Evolutionary conservation across 176 grass and related monocot genomes (phyloP).

Genomic region (Raddia distichophylla): DNA sequence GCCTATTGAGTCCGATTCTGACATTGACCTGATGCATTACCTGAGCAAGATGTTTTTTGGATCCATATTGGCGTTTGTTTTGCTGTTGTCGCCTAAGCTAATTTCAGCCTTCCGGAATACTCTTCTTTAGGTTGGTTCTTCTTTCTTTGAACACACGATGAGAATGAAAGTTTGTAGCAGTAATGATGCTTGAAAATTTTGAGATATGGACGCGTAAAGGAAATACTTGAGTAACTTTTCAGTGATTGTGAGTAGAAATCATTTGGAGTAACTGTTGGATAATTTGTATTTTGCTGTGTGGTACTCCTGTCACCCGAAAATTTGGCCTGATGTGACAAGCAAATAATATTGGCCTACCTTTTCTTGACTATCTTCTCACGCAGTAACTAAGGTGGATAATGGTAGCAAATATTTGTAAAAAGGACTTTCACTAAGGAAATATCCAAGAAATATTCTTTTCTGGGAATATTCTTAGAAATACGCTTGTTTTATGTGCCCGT

Average conservation of each 20-base stretch:
- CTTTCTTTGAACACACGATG: neutral
- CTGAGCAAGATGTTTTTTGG: constrained; percentile 76
- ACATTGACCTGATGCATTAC: constrained; percentile 57
- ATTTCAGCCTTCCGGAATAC: constrained; percentile 66
- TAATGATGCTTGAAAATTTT: neutral
- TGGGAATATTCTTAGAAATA: no score
- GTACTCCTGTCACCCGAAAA: no score
- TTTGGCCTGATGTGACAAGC: no score
- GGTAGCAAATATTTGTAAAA: no score
- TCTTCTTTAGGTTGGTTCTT: constrained; percentile 40
- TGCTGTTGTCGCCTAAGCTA: constrained; percentile 74
- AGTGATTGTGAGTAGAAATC: constrained; percentile 16
- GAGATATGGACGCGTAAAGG: neutral
- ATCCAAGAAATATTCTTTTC: no score
- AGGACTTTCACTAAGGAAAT: no score
- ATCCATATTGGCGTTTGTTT: constrained; percentile 70
- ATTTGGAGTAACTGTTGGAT: neutral
- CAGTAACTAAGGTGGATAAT: no score
- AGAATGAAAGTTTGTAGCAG: neutral
- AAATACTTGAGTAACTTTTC: neutral
- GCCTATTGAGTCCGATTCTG: constrained; percentile 11
- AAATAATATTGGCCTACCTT: no score
- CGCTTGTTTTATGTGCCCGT: no score
- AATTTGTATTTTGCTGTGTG: neutral
- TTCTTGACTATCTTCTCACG: no score